A percentile compares a stretch with the other conserved stretches of the same genome.
Evolutionary conservation across 1,284 basidiomycete species (phyloP).

Genomic region (Psilocybe mexicana): DNA sequence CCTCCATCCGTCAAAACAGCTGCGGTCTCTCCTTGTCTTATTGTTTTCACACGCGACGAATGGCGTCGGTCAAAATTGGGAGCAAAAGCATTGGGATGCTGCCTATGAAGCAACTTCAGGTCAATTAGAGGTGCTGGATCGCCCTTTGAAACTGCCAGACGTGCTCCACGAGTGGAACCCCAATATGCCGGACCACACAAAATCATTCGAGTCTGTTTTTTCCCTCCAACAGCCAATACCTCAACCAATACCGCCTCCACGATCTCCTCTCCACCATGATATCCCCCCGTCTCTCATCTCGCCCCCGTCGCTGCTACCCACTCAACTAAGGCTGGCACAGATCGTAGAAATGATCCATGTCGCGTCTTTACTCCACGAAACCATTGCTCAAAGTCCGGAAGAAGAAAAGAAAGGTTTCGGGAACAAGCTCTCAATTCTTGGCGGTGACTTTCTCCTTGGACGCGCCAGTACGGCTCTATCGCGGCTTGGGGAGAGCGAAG

Average conservation of each 20-base stretch:
- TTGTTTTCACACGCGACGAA: conserved; percentile 93
- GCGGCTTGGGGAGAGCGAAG: conserved; percentile 84
- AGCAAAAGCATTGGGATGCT: conserved; percentile 42
- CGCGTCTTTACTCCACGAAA: conserved; percentile 94
- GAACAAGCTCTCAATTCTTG: conserved; percentile 95
- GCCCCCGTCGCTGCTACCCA: conserved; percentile 62
- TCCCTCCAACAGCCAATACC: conserved; percentile 36
- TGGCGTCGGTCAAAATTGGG: conserved; percentile 73
- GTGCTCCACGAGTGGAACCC: conserved; percentile 89
- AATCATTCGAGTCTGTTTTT: conserved; percentile 42
- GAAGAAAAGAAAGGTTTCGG: conserved; percentile 64
- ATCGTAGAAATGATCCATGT: conserved; percentile 99
- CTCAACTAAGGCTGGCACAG: conserved; percentile 90
- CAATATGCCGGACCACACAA: conserved; percentile 68
- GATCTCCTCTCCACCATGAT: conserved; percentile 17
- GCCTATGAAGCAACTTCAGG: conserved; percentile 61
- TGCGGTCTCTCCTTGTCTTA: conserved; percentile 89
- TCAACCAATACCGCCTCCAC: conserved; percentile 22
- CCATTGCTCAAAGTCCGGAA: conserved; percentile 81
- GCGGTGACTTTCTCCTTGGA: conserved; percentile 94
- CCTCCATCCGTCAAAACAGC: conserved; percentile 84
- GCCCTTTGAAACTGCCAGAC: conserved; percentile 69
- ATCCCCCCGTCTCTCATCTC: conserved; percentile 35
- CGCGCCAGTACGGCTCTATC: conserved; percentile 88
- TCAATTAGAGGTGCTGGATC: conserved; percentile 55